phyloP scores from a whole-genome alignment of 306 rosid species.

The Trifolium repens region DNA sequence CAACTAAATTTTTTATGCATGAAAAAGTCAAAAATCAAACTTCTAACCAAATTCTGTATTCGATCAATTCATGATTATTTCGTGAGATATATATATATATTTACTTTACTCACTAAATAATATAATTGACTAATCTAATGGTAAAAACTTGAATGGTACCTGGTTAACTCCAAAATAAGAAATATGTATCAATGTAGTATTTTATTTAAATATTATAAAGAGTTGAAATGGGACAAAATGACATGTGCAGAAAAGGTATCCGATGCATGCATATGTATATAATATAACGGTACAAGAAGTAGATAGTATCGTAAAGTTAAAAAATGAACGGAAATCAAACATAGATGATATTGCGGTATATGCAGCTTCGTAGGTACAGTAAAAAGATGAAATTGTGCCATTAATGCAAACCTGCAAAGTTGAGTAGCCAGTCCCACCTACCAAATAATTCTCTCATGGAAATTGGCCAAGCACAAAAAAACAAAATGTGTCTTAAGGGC shows the following conservation, averaged over 20 bases:
- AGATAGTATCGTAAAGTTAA: conserved; percentile 9
- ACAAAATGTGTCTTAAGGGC: background rate
- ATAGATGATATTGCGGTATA: background rate
- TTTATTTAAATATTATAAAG: background rate
- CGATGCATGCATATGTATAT: conserved; percentile 31
- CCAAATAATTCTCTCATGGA: conserved; percentile 32
- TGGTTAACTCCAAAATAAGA: background rate
- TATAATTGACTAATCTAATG: too few species aligned
- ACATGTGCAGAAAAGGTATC: conserved; percentile 53
- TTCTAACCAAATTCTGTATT: too few species aligned
- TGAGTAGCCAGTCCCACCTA: conserved; percentile 24
- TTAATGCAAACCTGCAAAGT: conserved; percentile 33
- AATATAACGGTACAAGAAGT: conserved; percentile 28
- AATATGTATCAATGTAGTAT: too few species aligned
- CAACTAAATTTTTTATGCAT: too few species aligned
- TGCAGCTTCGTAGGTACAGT: background rate
- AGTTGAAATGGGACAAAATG: conserved; percentile 43
- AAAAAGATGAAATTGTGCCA: conserved; percentile 15
- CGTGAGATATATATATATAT: too few species aligned
- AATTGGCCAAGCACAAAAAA: conserved; percentile 30
- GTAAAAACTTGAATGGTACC: background rate
- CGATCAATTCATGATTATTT: too few species aligned
- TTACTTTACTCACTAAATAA: too few species aligned
- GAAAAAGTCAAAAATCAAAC: too few species aligned
- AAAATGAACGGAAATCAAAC: conserved; percentile 34